Conservation (phyloP, 371 early-diverging fungal species). For the Sporodiniella umbellata region DNA sequence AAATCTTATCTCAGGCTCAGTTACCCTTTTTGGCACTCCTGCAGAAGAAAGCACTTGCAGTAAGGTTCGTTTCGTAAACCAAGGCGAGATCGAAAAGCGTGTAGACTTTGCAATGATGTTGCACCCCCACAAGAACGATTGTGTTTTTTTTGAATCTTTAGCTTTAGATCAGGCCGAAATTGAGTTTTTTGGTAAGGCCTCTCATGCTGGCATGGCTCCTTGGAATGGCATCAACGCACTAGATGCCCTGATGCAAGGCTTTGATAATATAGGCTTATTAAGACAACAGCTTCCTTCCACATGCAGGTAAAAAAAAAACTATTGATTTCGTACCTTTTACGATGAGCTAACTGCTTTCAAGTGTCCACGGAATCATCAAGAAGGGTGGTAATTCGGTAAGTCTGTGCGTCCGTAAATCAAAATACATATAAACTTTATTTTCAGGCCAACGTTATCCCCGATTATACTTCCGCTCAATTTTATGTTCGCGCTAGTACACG, state of each 20-base stretch:
- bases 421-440: not conserved
- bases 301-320: slow-evolving; percentile 24
- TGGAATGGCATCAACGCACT: slow-evolving; percentile 76
- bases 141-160: slow-evolving; percentile 28
- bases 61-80: slow-evolving; percentile 64
- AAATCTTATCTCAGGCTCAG: slow-evolving; percentile 49
- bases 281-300: slow-evolving; percentile 68
- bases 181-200: slow-evolving; percentile 60
- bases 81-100: slow-evolving; percentile 53
- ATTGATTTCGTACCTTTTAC: not conserved
- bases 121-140: slow-evolving; percentile 31
- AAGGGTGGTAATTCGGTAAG: slow-evolving; percentile 65
- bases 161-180: slow-evolving; percentile 45
- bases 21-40: slow-evolving; percentile 77
- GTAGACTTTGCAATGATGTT: slow-evolving; percentile 76
- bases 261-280: slow-evolving; percentile 60
- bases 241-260: slow-evolving; percentile 63
- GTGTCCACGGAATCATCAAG: slow-evolving; percentile 72
- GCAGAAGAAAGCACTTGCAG: slow-evolving; percentile 75
- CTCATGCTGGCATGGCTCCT: slow-evolving; percentile 56
- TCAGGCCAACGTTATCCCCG: slow-evolving; percentile 54
- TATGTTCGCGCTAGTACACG: slow-evolving; percentile 53
- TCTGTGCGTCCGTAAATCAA: slow-evolving; percentile 9
- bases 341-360: slow-evolving; percentile 20
- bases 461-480: slow-evolving; percentile 51